Percentiles rank a stretch among this genome's conserved stretches.
These are phyloP conservation scores for Nakaseomyces bracarensis DNA, from an alignment of 1,139 yeast genomes.

Conservation along the genomic window DNA sequence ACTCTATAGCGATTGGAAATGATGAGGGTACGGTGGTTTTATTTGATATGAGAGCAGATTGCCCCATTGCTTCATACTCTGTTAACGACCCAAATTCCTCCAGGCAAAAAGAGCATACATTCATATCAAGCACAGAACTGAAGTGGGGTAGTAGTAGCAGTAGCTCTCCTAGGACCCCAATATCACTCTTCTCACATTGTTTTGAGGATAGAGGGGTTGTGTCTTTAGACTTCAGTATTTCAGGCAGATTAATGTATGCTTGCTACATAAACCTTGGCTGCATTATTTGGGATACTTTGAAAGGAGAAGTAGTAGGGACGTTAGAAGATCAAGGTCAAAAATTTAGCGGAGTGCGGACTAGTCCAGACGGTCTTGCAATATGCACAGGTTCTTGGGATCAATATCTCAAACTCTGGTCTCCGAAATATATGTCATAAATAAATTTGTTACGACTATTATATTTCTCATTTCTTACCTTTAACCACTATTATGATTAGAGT, in stretches of 20 bases:
- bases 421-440: slow-evolving; percentile 20
- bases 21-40: slow-evolving; percentile 72
- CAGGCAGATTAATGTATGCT: slow-evolving; percentile 68
- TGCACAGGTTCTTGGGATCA: slow-evolving; percentile 69
- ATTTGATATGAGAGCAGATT: slow-evolving; percentile 71
- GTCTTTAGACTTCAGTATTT: slow-evolving; percentile 63
- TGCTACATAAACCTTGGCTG: slow-evolving; percentile 74
- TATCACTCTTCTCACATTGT: slow-evolving; percentile 23
- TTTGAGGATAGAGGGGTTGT: slow-evolving; percentile 57
- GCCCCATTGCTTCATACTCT: slow-evolving; percentile 52
- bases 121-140: slow-evolving; percentile 7
- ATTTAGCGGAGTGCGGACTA: slow-evolving; percentile 54
- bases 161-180: slow-evolving; percentile 14
- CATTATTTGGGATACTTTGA: slow-evolving; percentile 70
- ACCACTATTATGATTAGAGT: too few species aligned
- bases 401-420: slow-evolving; percentile 58
- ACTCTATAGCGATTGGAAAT: slow-evolving; percentile 60
- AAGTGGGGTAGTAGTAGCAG: slow-evolving; percentile 4
- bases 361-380: slow-evolving; percentile 68
- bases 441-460: not conserved
- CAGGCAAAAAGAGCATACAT: slow-evolving; percentile 11
- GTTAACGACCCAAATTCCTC: slow-evolving; percentile 23
- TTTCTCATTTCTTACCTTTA: not conserved
- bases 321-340: slow-evolving; percentile 52
- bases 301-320: slow-evolving; percentile 55